Conservation (phyloP, 176 grass and related monocot species). For the Hordeum vulgare region MorexV3_pseudomolecules_assembly NC_058520.1:444731102-444731601, state of each 20-base stretch:
- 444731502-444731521: neutral
- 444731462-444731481: slow-evolving; percentile 6
- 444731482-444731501: neutral
- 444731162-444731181: neutral
- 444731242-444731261: slow-evolving; percentile 18
- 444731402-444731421: neutral
- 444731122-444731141: no score
- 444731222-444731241: neutral
- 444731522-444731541: neutral
- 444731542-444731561: neutral
- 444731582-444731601: neutral
- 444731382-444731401: neutral
- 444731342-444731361: neutral
- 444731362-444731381: neutral
- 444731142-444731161: neutral
- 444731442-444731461: neutral
- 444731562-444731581: slow-evolving; percentile 13
- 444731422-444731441: neutral
- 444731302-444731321: neutral
- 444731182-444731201: neutral
- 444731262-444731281: no score
- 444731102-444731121: neutral
- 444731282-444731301: no score
- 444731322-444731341: neutral
- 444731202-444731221: neutral